These are phyloP conservation scores for Calonectria honghensis DNA, from an alignment of 2,329 filamentous ascomycete species.

Conservation along the genomic window DNA sequence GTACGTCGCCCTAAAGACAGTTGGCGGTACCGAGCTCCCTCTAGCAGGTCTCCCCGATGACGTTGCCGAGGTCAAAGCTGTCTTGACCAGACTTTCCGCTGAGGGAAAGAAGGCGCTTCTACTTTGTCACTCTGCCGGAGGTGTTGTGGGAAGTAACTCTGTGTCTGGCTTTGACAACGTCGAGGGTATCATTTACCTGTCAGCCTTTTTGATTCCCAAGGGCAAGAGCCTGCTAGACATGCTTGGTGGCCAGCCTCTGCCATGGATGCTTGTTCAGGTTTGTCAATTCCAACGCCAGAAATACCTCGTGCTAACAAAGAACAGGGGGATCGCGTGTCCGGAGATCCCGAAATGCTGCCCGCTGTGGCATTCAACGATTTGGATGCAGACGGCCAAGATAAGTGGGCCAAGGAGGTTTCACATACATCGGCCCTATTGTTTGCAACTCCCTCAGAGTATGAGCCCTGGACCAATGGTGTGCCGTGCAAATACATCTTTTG, in stretches of 20 bases:
- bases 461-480: constrained; percentile 3
- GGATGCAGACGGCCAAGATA: not conserved
- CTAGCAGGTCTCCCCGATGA: constrained; percentile 1
- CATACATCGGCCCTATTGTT: constrained; percentile 13
- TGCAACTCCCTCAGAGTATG: constrained; percentile 1
- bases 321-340: not conserved
- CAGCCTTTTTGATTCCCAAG: constrained; percentile 3
- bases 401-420: not conserved
- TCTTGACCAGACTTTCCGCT: not conserved
- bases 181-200: not conserved
- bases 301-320: not conserved
- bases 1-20: constrained; percentile 5
- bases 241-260: constrained; percentile 14
- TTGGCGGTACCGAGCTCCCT: constrained; percentile 2
- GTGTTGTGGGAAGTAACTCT: constrained; percentile 13
- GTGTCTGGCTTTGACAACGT: not conserved
- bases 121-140: constrained; percentile 9
- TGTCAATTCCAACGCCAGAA: not conserved
- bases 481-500: constrained; percentile 24
- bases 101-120: not conserved
- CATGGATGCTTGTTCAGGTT: constrained; percentile 17
- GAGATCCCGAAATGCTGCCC: not conserved
- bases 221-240: constrained; percentile 12
- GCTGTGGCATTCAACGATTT: constrained; percentile 15
- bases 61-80: not conserved